These are phyloP conservation scores for Aquilaria malaccensis DNA, from an alignment of 345 rosid species.

Conservation along the genomic window DNA sequence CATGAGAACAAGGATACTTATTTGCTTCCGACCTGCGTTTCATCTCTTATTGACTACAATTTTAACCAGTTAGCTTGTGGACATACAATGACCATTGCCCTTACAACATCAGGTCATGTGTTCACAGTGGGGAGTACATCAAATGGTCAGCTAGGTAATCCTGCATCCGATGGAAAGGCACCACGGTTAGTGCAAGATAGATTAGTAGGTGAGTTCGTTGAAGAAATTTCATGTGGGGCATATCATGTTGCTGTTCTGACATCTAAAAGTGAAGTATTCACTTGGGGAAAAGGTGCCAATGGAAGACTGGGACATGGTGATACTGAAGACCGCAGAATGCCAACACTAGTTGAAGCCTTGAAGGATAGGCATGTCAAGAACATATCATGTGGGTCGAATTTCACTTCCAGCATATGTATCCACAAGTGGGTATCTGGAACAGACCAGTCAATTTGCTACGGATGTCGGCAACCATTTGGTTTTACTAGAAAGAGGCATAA, in stretches of 20 bases:
- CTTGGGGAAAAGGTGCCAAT: slow-evolving; percentile 93
- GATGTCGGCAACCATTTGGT: slow-evolving; percentile 90
- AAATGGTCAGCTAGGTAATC: slow-evolving; percentile 75
- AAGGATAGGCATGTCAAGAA: slow-evolving; percentile 84
- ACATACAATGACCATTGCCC: slow-evolving; percentile 74
- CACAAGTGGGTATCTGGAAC: slow-evolving; percentile 97
- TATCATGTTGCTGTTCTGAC: slow-evolving; percentile 81
- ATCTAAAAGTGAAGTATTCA: slow-evolving; percentile 87
- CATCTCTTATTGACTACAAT: slow-evolving; percentile 83
- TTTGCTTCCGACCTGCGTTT: slow-evolving; percentile 76
- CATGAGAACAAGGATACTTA: slow-evolving; percentile 86
- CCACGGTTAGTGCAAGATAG: slow-evolving; percentile 82
- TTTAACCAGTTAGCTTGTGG: slow-evolving; percentile 91
- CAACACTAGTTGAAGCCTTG: slow-evolving; percentile 77
- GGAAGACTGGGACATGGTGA: slow-evolving; percentile 95
- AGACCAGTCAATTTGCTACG: slow-evolving; percentile 89
- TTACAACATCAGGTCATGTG: slow-evolving; percentile 91
- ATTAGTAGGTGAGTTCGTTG: slow-evolving; percentile 89
- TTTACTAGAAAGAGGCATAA: slow-evolving; percentile 94
- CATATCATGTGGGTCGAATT: slow-evolving; percentile 91
- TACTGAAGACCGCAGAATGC: slow-evolving; percentile 56
- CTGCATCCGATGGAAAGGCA: slow-evolving; percentile 55
- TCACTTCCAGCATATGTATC: slow-evolving; percentile 79
- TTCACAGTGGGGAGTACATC: slow-evolving; percentile 81
- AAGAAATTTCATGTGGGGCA: slow-evolving; percentile 88